These are phyloP conservation scores for Achaetomiella virescens DNA, from an alignment of 495 filamentous ascomycete species.

Conservation along the genomic window DNA sequence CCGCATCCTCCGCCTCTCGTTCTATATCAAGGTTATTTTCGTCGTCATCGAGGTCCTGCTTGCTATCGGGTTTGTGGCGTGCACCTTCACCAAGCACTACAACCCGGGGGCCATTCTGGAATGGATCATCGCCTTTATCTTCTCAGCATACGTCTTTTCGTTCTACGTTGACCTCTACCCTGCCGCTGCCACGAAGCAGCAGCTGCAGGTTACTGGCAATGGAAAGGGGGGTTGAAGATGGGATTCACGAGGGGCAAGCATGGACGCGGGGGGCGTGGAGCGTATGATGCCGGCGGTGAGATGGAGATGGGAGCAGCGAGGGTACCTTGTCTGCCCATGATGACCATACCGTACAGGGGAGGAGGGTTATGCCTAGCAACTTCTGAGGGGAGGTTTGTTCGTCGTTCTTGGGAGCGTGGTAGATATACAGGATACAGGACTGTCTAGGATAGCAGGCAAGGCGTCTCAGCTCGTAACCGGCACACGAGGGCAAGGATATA, in stretches of 20 bases:
- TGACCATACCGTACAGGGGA: no score
- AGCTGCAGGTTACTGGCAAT: neutral
- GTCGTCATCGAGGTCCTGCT: slow-evolving; percentile 72
- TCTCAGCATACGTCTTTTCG: slow-evolving; percentile 81
- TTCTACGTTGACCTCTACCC: slow-evolving; percentile 87
- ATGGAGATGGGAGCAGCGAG: slow-evolving; percentile 11
- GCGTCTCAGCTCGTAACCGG: neutral
- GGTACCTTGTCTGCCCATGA: neutral
- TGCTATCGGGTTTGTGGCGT: slow-evolving; percentile 56
- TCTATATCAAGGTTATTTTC: slow-evolving; percentile 76
- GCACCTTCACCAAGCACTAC: slow-evolving; percentile 34
- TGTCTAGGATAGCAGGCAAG: neutral
- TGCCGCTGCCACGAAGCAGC: slow-evolving; percentile 56
- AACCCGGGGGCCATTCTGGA: slow-evolving; percentile 55
- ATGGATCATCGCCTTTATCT: slow-evolving; percentile 85
- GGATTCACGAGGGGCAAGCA: neutral
- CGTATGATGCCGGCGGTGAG: neutral
- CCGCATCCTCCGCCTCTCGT: slow-evolving; percentile 64
- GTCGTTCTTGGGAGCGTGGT: neutral
- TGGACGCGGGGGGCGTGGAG: neutral
- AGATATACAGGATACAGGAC: neutral
- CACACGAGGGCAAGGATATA: neutral
- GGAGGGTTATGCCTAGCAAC: slow-evolving; percentile 1
- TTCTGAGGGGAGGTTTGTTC: slow-evolving; percentile 1
- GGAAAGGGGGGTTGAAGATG: neutral